Conservation (phyloP, 257 asterid species). For the Fraxinus americana region DNA sequence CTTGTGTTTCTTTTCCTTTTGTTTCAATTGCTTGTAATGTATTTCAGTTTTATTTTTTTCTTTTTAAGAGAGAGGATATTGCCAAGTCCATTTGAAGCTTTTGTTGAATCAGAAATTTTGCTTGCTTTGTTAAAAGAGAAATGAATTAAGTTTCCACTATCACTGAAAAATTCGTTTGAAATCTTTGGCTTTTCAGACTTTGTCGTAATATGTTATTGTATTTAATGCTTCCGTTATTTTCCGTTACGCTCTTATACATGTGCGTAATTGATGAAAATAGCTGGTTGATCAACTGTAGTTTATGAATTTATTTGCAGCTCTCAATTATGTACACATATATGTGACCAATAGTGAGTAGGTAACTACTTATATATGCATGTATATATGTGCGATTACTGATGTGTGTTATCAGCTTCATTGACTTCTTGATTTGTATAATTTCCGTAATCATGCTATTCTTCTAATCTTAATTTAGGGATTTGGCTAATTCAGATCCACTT, state of each 20-base stretch:
- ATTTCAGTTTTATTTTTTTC: too few relatives aligned
- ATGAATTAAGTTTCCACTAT: neutral
- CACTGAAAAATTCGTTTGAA: neutral
- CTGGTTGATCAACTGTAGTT: neutral
- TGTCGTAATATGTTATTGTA: neutral
- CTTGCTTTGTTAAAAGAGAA: neutral
- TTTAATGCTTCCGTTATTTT: neutral
- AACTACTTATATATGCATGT: neutral
- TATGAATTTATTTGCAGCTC: too few relatives aligned
- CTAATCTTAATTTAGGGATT: neutral
- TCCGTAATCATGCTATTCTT: neutral
- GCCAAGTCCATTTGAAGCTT: constrained; percentile 3
- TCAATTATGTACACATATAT: too few relatives aligned
- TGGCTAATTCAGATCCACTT: neutral
- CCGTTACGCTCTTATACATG: neutral
- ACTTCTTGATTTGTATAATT: neutral
- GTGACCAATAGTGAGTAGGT: too few relatives aligned
- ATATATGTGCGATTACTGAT: neutral
- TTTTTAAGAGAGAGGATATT: too few relatives aligned
- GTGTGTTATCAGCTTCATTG: neutral
- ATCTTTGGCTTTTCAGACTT: neutral
- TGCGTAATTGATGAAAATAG: neutral
- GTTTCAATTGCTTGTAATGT: neutral
- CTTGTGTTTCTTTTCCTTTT: constrained; percentile 8
- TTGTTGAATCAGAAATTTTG: neutral